Evolutionary conservation across 371 early-diverging fungal species (phyloP).

Genomic region (Haplosporangium sp.): DNA sequence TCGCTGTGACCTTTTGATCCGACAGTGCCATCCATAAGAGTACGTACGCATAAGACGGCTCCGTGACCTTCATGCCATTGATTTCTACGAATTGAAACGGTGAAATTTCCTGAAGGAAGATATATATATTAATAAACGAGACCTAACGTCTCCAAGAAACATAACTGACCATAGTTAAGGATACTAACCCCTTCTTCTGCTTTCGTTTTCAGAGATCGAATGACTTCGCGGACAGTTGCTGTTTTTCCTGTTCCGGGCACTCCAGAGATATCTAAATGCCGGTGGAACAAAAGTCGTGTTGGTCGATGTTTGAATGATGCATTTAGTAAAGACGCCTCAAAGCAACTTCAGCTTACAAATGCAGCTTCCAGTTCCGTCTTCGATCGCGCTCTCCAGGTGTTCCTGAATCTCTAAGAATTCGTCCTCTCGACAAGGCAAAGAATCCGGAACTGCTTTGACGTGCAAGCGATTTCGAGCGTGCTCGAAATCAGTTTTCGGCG

Average conservation of each 20-base stretch:
- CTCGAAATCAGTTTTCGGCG: slow-evolving; percentile 61
- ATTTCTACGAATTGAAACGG: slow-evolving; percentile 91
- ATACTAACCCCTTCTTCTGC: slow-evolving; percentile 70
- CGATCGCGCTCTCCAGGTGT: slow-evolving; percentile 77
- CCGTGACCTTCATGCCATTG: slow-evolving; percentile 96
- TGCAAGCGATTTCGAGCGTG: slow-evolving; percentile 84
- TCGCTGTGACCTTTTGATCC: slow-evolving; percentile 71
- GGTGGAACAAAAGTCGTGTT: background rate
- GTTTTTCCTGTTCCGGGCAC: slow-evolving; percentile 99
- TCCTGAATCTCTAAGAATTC: slow-evolving; percentile 86
- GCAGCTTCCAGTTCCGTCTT: slow-evolving; percentile 84
- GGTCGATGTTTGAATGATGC: no score
- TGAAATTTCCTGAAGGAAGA: slow-evolving; percentile 62
- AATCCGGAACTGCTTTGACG: slow-evolving; percentile 89
- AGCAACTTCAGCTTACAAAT: slow-evolving; percentile 67
- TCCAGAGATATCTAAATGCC: slow-evolving; percentile 86
- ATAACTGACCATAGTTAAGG: background rate
- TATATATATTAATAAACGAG: background rate
- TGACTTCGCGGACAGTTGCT: slow-evolving; percentile 91
- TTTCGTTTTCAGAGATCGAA: slow-evolving; percentile 78
- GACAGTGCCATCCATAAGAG: slow-evolving; percentile 84
- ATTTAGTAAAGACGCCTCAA: no score
- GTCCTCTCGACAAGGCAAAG: slow-evolving; percentile 90
- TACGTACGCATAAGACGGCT: slow-evolving; percentile 89
- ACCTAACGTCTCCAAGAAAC: background rate